A percentile compares a stretch with the other conserved stretches of the same genome.
Evolutionary conservation across 169 alveolate species (phyloP).

Genomic region (Hepatocystis sp.): DNA sequence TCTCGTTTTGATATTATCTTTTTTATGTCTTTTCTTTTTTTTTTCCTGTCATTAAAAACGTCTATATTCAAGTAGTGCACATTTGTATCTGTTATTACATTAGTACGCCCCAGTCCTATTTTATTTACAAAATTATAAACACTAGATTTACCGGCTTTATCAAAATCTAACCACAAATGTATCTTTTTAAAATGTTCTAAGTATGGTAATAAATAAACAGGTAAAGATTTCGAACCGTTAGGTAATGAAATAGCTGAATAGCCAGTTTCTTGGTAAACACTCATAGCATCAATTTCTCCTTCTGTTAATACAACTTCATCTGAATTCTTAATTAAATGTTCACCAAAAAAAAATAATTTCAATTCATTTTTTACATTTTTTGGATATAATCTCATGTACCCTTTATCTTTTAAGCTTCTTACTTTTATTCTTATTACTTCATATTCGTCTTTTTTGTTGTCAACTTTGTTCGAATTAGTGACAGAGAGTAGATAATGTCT

Average conservation of each 20-base stretch:
- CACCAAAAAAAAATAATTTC: constrained; percentile 89
- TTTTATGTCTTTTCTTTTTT: not conserved
- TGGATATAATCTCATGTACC: constrained; percentile 90
- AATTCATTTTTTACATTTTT: constrained; percentile 93
- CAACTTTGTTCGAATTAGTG: not conserved
- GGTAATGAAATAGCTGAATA: constrained; percentile 95
- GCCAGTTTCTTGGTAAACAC: constrained; percentile 93
- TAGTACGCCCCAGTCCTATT: constrained; percentile 92
- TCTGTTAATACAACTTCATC: constrained; percentile 93
- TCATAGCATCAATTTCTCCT: constrained; percentile 98
- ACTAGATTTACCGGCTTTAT: constrained; percentile 94
- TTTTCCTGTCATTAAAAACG: constrained; percentile 12
- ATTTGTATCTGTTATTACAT: constrained; percentile 86
- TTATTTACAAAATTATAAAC: constrained; percentile 93
- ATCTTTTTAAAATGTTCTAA: constrained; percentile 91
- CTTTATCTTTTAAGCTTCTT: constrained; percentile 87
- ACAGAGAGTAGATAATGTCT: too few species aligned
- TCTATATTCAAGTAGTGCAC: constrained; percentile 65
- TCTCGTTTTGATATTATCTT: not conserved
- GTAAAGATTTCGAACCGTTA: constrained; percentile 94
- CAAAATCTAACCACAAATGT: constrained; percentile 96
- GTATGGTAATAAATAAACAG: constrained; percentile 91
- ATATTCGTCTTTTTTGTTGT: constrained; percentile 27
- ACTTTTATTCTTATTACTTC: constrained; percentile 81
- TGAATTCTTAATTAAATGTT: constrained; percentile 83